Evolutionary conservation across 1,284 basidiomycete genomes (phyloP), one percentile per base, ranked within the genome.

Genomic region (Cerrena zonata): DNA sequence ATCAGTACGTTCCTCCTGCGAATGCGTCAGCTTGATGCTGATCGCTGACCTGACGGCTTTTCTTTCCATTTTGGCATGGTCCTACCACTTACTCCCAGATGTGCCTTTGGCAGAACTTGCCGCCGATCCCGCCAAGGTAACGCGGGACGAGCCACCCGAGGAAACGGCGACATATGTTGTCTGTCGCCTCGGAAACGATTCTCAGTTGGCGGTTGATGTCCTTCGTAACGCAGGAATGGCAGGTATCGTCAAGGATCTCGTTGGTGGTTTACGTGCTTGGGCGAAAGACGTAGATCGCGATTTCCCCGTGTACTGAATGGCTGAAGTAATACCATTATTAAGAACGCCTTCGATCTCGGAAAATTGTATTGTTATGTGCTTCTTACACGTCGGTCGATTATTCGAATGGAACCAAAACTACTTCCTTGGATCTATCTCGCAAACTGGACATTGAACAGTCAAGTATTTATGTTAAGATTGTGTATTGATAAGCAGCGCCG

Each of bases 171-270:
- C 34, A 63, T 80, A 51, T 76, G 72, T 97, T 22, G 67, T 97
- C 30, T 98, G 94, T 67, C 78, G 92, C 21, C 73, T 93, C 19
- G 94, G 95, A 0, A 98, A 97, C 64, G 95, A 98, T 66, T 96
- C 93, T 0, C 88, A 92, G 61, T 75, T 93, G 36, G 94, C 92
- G 25, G 91, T 85, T 0, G 74, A 81, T 18, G 82, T 82, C 1
- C 62, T 95, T 27, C 73, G 77, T 52, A 15, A 61, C 88, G 49
- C 72, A 69, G 58, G 68, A 59, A 18, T 56, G 3, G 58, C 45
- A 18, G 51, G 66, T n/a, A 61, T 70, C 19, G 68, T 90, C 15
- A 78, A 73, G 55, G 91, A 94, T 65, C 74, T 94, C 2, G 70
- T 87, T 1, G 92, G 91, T 7, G 92, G 92, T 0, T 66, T 95